phyloP scores from a whole-genome alignment of 306 rosid genomes.

The Quercus berberidifolia region DNA sequence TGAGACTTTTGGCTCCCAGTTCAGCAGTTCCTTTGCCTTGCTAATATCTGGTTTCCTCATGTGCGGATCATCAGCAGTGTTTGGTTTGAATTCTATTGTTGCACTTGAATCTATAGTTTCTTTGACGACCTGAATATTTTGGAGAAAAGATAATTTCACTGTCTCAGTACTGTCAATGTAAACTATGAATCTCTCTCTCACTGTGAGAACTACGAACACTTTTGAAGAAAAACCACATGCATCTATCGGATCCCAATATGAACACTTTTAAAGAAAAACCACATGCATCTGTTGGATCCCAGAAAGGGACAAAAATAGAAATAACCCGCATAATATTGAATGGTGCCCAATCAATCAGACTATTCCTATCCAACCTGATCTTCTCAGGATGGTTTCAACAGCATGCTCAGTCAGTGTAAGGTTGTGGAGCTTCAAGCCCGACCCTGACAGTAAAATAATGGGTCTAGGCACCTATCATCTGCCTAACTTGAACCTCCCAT shows the following conservation, averaged over 20 bases:
- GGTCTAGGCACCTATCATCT: too few species aligned
- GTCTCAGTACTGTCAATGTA: neutral
- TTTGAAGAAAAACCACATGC: neutral
- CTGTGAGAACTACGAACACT: neutral
- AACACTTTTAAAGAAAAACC: neutral
- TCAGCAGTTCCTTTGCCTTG: constrained; percentile 88
- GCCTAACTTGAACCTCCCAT: too few species aligned
- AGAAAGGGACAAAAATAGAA: neutral
- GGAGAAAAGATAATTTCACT: constrained; percentile 9
- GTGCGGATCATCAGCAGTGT: constrained; percentile 98
- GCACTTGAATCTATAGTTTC: constrained; percentile 93
- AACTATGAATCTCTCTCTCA: constrained; percentile 2
- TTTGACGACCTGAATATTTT: constrained; percentile 75
- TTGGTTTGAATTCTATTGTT: constrained; percentile 77
- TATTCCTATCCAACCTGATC: too few species aligned
- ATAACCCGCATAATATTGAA: neutral
- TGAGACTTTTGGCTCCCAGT: constrained; percentile 88
- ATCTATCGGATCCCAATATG: neutral
- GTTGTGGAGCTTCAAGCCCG: too few species aligned
- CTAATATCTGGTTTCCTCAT: constrained; percentile 96
- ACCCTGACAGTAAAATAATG: too few species aligned
- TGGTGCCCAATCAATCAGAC: too few species aligned
- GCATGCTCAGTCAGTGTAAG: too few species aligned
- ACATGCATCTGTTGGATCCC: neutral
- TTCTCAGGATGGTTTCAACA: too few species aligned